A percentile compares a stretch with the other conserved stretches of the same genome.
These are phyloP conservation scores for Fraxinus velutina DNA, from an alignment of 305 asterid genomes.

Conservation along the genomic window DNA sequence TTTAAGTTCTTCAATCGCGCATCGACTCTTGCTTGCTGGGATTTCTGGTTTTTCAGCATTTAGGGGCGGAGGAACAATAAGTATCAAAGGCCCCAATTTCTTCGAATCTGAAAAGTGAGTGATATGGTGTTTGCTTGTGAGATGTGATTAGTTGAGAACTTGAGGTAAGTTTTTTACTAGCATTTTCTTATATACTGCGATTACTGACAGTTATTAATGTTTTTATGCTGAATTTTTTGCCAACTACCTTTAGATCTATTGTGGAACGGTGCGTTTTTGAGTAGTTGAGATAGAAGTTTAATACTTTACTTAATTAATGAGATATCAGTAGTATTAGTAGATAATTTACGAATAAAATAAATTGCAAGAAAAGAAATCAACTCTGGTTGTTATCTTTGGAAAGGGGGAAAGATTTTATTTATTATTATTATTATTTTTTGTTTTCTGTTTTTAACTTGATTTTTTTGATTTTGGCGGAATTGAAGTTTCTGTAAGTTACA, in stretches of 20 bases:
- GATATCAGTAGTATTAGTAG: slow-evolving; percentile 28
- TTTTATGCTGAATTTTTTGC: slow-evolving; percentile 20
- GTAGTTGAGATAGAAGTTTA: slow-evolving; percentile 22
- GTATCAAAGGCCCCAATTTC: slow-evolving; percentile 28
- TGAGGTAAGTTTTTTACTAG: slow-evolving; percentile 41
- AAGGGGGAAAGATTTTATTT: slow-evolving; percentile 13
- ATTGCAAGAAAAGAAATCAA: slow-evolving; percentile 11
- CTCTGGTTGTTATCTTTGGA: slow-evolving; percentile 18
- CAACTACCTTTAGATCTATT: slow-evolving; percentile 59
- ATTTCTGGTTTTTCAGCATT: slow-evolving; percentile 39
- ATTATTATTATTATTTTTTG: slow-evolving; percentile 11
- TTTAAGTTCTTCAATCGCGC: slow-evolving; percentile 37
- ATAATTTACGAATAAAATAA: neutral
- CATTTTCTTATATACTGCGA: slow-evolving; percentile 22
- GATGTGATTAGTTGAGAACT: slow-evolving; percentile 46
- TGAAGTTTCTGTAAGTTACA: slow-evolving; percentile 27
- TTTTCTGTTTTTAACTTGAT: slow-evolving; percentile 16
- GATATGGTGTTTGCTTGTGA: slow-evolving; percentile 41
- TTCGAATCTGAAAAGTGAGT: slow-evolving; percentile 37
- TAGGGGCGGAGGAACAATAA: slow-evolving; percentile 38
- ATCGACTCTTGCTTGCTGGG: slow-evolving; percentile 19
- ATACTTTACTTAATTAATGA: slow-evolving; percentile 21
- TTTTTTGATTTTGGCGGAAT: slow-evolving; percentile 25
- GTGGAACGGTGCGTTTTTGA: slow-evolving; percentile 28
- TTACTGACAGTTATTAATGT: slow-evolving; percentile 11